Base-by-base conservation (phyloP, 805 yeast species). In the Candida multigemmis region DNA sequence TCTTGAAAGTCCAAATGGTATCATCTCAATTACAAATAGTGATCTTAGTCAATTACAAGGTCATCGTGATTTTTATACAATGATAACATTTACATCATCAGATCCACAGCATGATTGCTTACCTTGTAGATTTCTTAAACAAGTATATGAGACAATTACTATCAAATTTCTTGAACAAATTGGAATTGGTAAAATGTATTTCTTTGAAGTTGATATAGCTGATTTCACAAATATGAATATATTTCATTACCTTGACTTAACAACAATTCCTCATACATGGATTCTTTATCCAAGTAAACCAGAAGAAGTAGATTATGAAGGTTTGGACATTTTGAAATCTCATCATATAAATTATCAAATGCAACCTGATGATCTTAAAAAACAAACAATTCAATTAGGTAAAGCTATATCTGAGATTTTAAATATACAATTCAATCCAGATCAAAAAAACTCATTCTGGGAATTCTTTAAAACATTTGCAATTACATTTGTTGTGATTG, bases 181-280 rank as follows among this genome's bases (percentile, higher is more conserved):
- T n/a, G n/a, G n/a, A n/a, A 17, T 17, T 17, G 21, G 37, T 11
- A 38, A 37, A 1, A 49, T 72, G 9, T 59, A 61, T 41, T 66
- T 77, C 43, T 55, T 62, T 19, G 51, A 58, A 22, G 66, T 71
- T 8, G 87, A 79, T 33, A 65, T 73, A 17, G 40, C 42, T 5
- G 54, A 58, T 26, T 36, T 43, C 3, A 44, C 54, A 2, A 75
- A 75, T 37, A 33, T 51, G 7, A 41, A 46, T 3, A 40, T 67
- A 14, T 67, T 71, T 33, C 44, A 52, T 14, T 47, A 52, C 7
- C 38, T 76, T 27, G 46, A 53, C 3, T 41, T 80, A 30, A 50
- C 50, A 3, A 54, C 71, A 2, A 71, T 77, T 3, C 91, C 93
- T 1, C 76, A 72, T 33, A 37, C 77, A n/a, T 72, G 85, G 74